Base-by-base conservation (phyloP, 2,329 filamentous ascomycete species). In the Talaromyces sp. region DNA sequence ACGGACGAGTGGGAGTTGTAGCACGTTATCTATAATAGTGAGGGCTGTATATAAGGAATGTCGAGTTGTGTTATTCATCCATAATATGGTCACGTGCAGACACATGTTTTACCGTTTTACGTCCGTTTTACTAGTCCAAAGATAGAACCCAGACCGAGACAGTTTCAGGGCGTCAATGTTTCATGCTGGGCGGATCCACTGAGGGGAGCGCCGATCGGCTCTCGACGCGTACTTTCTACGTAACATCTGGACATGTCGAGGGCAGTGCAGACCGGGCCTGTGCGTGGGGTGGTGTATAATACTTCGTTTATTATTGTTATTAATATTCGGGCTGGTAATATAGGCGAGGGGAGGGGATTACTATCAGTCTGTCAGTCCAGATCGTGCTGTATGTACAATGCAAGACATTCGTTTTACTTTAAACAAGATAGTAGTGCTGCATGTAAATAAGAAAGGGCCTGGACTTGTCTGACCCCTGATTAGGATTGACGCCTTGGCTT, bases 1-100 rank as follows among this genome's bases (percentile, higher is more conserved):
- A 80, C 81, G 65, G 86, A 88, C 61, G 92, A 96, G 70, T 99
- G 95, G 95, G 87, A 86, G 57, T 75, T 89, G 64, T 89, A 76
- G 77, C 12, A 16, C 34, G 16, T 34, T 4, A 34, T 34, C 7
- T 34, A 34, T 34, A 12, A 12, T 33, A 9, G 31, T 33, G 9
- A 33, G 31, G 31, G 31, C 8, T 33, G 31, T 34, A 23, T 47
- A 14, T 16, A 47, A n/a, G 42, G 34, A 36, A 36, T 36, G 12
- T 36, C 95, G 87, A 86, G 57, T 75, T 89, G 64, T 89, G 76
- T 77, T 51, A 9, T 47, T 47, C 9, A 47, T 47, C 12, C 18
- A 16, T 18, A 9, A 16, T 6, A 18, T 10, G n/a, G 42, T 47
- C 42, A 47, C 42, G 42, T 47, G 42, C n/a, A 18, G n/a, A 36